A percentile compares a stretch with the other conserved stretches of the same genome.
Evolutionary conservation across 345 rosid genomes (phyloP).

Genomic region (Lumnitzera littorea): DNA sequence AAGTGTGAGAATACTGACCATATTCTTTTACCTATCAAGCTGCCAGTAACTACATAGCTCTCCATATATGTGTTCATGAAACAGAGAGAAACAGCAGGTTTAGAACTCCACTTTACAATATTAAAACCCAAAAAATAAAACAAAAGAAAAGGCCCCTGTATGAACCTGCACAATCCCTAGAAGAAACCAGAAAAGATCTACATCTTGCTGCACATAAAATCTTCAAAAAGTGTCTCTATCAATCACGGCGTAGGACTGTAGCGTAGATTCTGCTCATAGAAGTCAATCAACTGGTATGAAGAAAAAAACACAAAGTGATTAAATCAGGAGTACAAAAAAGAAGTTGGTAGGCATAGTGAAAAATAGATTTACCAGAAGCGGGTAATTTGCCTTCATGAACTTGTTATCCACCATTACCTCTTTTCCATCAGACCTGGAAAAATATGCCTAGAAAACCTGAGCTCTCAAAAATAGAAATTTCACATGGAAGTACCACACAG

Average conservation of each 20-base stretch:
- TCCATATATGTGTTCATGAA: no score
- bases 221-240: conserved; percentile 1
- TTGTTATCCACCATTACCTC: conserved; percentile 80
- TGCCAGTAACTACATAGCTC: no score
- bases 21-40: no score
- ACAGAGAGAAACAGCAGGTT: no score
- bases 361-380: conserved; percentile 62
- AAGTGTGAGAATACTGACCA: no score
- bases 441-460: not conserved
- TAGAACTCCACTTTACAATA: no score
- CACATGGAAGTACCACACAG: no score
- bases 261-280: conserved; percentile 90
- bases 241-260: conserved; percentile 43
- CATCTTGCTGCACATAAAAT: not conserved
- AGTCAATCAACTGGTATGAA: conserved; percentile 62
- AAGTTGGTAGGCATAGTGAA: not conserved
- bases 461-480: no score
- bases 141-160: no score
- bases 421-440: conserved; percentile 77
- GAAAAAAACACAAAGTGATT: conserved; percentile 6
- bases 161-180: not conserved
- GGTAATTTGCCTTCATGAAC: conserved; percentile 78
- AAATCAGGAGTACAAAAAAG: not conserved
- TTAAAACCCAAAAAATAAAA: no score
- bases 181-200: not conserved